Evolutionary conservation across 2,329 filamentous ascomycete genomes (phyloP), one percentile per base, ranked within the genome.

Genomic region (Stachybotrys elegans): DNA sequence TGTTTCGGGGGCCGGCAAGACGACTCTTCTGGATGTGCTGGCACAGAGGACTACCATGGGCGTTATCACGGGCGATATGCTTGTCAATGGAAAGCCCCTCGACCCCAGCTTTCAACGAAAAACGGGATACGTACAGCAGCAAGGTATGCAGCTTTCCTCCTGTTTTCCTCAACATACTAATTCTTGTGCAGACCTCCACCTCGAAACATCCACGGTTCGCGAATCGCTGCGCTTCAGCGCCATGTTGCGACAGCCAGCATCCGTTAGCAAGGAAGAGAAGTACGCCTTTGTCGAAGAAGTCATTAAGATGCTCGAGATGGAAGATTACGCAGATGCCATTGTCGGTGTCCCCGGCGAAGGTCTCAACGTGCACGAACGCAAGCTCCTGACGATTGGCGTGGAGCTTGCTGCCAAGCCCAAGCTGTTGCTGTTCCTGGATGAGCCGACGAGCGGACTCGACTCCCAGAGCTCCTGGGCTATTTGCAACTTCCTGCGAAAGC

Each of bases 121-220:
- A 57, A 83, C 79, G 0, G 82, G 82, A 1, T 85, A 85, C 51
- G 81, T 83, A 1, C 81, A 85, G 51, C 81, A 85, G 46, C 79
- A 85, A 59, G 31, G 31, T 29, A 29, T n/a, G n/a, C n/a, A n/a
- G n/a, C 25, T 29, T 29, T n/a, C n/a, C n/a, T 29, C n/a, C 25
- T 29, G 25, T 29, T n/a, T 29, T 8, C 25, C 9, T 29, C 25
- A 8, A 29, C 25, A 8, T 9, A 29, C 25, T 29, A 29, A 9
- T 14, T 29, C 9, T 9, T 29, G 25, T 34, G 31, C 19, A 34
- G 72, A 87, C 61, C 60, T 81, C 0, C 77, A 81, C 48, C 61
- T 79, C 6, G 63, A 70, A 32, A 80, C 75, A 0, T 62, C 76
- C 3, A 81, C 78, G 0, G 75, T 81, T 6, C 69, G 73, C 2